A percentile compares a stretch with the other conserved stretches of the same genome.
These are phyloP conservation scores for Lotmaria passim DNA, from an alignment of 208 protist genomes.

Conservation along the genomic window DNA sequence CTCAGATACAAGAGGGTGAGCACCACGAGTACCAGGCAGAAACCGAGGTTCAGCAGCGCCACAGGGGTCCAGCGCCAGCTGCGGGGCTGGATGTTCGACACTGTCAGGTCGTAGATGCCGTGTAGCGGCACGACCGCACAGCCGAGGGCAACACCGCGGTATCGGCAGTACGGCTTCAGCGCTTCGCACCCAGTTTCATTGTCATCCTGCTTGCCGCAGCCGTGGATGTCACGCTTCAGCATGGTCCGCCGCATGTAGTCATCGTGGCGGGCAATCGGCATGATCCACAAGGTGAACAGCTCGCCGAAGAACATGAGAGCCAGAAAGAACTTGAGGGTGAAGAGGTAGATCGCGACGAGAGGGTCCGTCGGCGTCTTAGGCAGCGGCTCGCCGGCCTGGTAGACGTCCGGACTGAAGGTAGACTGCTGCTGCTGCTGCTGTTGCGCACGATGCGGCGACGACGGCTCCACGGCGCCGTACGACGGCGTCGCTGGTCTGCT, in stretches of 20 bases:
- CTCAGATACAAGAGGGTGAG: conserved; percentile 55
- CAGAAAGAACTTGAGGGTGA: conserved; percentile 76
- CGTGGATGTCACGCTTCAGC: conserved; percentile 53
- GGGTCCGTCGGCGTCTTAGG: conserved; percentile 72
- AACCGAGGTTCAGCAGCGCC: conserved; percentile 65
- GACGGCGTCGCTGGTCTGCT: conserved; percentile 14
- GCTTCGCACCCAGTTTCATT: conserved; percentile 62
- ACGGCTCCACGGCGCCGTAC: conserved; percentile 30
- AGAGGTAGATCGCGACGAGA: conserved; percentile 80
- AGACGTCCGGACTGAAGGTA: neutral
- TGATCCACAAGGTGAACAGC: conserved; percentile 76
- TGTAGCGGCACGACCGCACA: conserved; percentile 62
- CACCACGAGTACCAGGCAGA: conserved; percentile 55
- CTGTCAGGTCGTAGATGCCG: conserved; percentile 84
- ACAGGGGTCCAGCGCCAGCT: conserved; percentile 68
- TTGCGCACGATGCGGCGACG: neutral
- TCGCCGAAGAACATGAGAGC: conserved; percentile 64
- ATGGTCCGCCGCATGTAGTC: conserved; percentile 50
- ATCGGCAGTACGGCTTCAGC: conserved; percentile 66
- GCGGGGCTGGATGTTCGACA: conserved; percentile 67
- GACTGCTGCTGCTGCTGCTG: conserved; percentile 3
- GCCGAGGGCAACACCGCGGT: conserved; percentile 35
- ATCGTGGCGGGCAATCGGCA: conserved; percentile 53
- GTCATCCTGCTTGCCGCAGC: conserved; percentile 41
- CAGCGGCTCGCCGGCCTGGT: conserved; percentile 9